Evolutionary conservation across 2,329 filamentous ascomycete species (phyloP).

Genomic region (Phialocephala sp.): DNA sequence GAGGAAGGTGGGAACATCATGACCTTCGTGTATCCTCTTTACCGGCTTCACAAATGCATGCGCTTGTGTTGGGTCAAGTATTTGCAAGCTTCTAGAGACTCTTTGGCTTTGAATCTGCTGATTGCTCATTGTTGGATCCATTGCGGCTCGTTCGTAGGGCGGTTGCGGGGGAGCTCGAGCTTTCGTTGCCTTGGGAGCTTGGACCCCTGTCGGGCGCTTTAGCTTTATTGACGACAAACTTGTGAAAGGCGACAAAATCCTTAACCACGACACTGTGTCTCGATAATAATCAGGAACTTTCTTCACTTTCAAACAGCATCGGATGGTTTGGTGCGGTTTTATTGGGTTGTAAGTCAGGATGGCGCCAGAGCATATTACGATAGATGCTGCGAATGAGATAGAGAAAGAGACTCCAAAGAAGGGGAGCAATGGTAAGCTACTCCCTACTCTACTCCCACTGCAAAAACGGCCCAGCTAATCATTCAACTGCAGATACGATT

Average conservation of each 20-base stretch:
- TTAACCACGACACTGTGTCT: background rate
- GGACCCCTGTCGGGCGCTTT: conserved; percentile 1
- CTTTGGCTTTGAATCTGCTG: background rate
- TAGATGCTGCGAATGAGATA: background rate
- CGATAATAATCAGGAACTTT: background rate
- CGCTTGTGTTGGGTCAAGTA: conserved; percentile 53
- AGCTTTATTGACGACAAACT: conserved; percentile 1
- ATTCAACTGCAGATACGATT: background rate
- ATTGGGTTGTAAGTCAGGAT: background rate
- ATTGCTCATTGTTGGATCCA: conserved; percentile 16
- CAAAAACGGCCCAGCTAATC: background rate
- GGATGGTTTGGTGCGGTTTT: background rate
- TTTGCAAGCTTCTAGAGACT: conserved; percentile 23
- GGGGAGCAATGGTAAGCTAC: background rate
- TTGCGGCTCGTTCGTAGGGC: conserved; percentile 4
- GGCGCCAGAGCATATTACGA: background rate
- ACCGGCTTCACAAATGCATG: conserved; percentile 69
- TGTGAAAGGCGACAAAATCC: background rate
- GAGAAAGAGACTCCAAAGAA: background rate
- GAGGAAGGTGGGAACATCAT: conserved; percentile 83
- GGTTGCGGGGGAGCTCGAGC: background rate
- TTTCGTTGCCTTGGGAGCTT: conserved; percentile 4
- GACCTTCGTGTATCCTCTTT: conserved; percentile 85
- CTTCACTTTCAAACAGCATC: background rate
- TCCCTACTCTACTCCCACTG: background rate